phyloP scores from a whole-genome alignment of 2,329 filamentous ascomycete species.

The Aspergillus alliaceus region DNA sequence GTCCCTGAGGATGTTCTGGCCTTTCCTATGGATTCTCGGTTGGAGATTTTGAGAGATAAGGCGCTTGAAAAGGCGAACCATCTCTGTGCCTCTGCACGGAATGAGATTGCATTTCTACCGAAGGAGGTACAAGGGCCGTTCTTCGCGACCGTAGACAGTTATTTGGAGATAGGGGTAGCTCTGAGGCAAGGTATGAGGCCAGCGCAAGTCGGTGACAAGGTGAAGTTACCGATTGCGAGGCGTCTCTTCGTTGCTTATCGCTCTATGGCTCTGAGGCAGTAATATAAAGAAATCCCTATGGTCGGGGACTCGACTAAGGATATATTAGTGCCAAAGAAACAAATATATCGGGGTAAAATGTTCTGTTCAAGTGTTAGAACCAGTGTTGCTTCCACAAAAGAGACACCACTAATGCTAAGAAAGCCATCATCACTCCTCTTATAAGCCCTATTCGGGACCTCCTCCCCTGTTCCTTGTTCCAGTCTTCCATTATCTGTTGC shows the following conservation, averaged over 20 bases:
- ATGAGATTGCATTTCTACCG: constrained; percentile 63
- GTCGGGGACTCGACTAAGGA: too few species aligned
- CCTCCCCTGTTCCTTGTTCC: not conserved
- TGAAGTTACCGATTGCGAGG: not conserved
- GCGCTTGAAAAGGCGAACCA: constrained; percentile 62
- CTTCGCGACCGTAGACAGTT: constrained; percentile 70
- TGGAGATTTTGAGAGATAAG: constrained; percentile 47
- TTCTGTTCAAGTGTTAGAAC: not conserved
- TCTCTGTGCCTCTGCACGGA: constrained; percentile 57
- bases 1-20: constrained; percentile 10
- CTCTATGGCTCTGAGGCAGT: not conserved
- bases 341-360: too few species aligned
- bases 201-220: not conserved
- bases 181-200: not conserved
- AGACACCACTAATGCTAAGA: not conserved
- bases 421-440: not conserved
- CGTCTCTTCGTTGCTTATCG: not conserved
- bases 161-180: constrained; percentile 68
- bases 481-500: not conserved
- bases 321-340: too few species aligned
- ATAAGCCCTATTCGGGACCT: not conserved
- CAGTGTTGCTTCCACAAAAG: not conserved
- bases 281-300: too few species aligned
- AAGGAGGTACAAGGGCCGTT: constrained; percentile 61
- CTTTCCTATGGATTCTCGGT: constrained; percentile 1